Evolutionary conservation across 331 rosid genomes (phyloP).

Genomic region (Pyracantha coccinea): DNA sequence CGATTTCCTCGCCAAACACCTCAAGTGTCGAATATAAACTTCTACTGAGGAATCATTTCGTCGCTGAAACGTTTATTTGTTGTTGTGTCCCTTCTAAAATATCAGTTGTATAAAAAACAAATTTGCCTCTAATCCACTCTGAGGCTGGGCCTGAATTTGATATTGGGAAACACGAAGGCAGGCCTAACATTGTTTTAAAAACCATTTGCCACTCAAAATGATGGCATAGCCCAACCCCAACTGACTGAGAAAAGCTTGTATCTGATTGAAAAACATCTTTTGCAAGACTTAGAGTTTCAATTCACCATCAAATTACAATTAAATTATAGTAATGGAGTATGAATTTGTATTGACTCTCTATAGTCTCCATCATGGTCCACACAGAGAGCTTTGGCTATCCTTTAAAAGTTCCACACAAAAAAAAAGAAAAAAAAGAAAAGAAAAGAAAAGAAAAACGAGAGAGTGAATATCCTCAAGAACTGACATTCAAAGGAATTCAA

Average conservation of each 20-base stretch:
- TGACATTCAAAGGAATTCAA: background rate
- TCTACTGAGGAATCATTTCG: no score
- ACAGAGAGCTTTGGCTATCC: background rate
- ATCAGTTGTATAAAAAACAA: no score
- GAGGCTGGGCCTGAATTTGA: background rate
- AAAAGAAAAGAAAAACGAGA: no score
- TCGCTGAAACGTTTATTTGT: no score
- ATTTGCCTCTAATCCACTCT: no score
- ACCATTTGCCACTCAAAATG: background rate
- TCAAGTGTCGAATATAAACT: no score
- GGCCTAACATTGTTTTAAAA: background rate
- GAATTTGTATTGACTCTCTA: background rate
- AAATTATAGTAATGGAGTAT: background rate
- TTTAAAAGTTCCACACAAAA: background rate
- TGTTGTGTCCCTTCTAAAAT: no score
- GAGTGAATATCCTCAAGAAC: background rate
- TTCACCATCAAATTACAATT: background rate
- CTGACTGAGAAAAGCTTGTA: background rate
- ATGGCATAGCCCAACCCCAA: background rate
- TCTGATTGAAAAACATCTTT: background rate
- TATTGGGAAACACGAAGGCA: background rate
- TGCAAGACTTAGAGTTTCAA: background rate
- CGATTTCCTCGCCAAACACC: no score
- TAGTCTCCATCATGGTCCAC: background rate
- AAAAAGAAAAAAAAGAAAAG: no score